Percentiles rank a stretch among this genome's conserved stretches.
These are phyloP conservation scores for Pythium chondricola DNA, from an alignment of 352 stramenopile species.

Conservation along the genomic window DNA sequence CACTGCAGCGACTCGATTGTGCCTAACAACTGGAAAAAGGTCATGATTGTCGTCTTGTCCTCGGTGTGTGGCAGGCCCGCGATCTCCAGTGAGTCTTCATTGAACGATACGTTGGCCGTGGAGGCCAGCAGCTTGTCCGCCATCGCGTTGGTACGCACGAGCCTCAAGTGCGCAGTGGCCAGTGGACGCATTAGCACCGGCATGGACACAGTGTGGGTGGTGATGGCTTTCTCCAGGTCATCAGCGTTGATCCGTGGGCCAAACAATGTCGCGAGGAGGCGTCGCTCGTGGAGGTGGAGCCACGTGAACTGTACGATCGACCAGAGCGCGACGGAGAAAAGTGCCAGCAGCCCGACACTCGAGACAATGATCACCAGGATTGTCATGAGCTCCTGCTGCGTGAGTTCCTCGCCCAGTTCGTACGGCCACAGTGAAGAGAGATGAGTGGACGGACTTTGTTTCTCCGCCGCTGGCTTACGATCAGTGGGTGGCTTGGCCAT, in stretches of 20 bases:
- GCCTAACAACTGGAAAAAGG: constrained; percentile 50
- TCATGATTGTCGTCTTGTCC: constrained; percentile 36
- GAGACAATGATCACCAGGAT: constrained; percentile 52
- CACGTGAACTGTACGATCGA: constrained; percentile 38
- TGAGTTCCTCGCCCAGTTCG: constrained; percentile 41
- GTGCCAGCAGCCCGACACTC: constrained; percentile 28
- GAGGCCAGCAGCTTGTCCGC: constrained; percentile 28
- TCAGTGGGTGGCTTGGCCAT: too few species aligned
- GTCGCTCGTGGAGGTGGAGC: constrained; percentile 34
- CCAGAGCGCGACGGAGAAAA: constrained; percentile 29
- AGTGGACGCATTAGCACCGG: constrained; percentile 43
- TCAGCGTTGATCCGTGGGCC: constrained; percentile 13
- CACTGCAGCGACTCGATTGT: constrained; percentile 48
- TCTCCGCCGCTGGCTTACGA: too few species aligned
- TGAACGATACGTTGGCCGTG: constrained; percentile 32
- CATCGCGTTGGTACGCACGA: constrained; percentile 36
- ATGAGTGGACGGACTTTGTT: too few species aligned
- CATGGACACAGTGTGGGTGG: constrained; percentile 25
- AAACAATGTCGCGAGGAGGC: constrained; percentile 37
- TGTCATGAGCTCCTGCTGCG: constrained; percentile 46
- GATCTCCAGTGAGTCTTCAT: constrained; percentile 32
- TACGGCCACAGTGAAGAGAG: constrained; percentile 38
- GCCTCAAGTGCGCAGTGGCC: constrained; percentile 34
- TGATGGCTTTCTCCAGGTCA: constrained; percentile 24
- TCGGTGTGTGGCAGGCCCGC: constrained; percentile 27